These are phyloP conservation scores for Arthrobotrys conoides DNA, from an alignment of 2,329 filamentous ascomycete species.

Conservation along the genomic window DNA sequence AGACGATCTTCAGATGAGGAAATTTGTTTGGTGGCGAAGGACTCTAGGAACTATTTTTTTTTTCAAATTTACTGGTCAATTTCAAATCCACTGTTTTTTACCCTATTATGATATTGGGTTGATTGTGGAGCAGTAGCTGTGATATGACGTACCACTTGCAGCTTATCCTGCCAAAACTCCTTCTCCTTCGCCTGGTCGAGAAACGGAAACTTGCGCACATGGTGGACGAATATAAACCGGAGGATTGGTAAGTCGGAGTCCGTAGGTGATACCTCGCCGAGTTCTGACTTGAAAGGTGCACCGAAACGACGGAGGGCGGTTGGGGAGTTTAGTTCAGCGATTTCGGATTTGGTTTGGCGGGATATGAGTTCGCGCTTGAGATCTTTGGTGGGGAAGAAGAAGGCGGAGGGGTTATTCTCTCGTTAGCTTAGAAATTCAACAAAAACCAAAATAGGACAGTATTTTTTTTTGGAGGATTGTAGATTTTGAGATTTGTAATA, in stretches of 20 bases:
- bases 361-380: conserved; percentile 95
- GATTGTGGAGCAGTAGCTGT: conserved; percentile 2
- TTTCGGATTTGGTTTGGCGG: conserved; percentile 89
- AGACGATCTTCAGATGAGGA: conserved; percentile 95
- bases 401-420: background rate
- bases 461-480: background rate
- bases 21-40: conserved; percentile 96
- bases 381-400: conserved; percentile 72
- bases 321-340: conserved; percentile 91
- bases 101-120: conserved; percentile 13
- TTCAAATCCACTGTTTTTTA: background rate
- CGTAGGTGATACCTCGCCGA: conserved; percentile 90
- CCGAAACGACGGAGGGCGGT: conserved; percentile 96
- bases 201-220: conserved; percentile 98
- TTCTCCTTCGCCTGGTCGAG: conserved; percentile 96
- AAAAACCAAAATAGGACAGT: background rate
- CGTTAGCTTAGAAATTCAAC: conserved; percentile 50
- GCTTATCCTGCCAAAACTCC: conserved; percentile 99
- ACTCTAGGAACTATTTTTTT: conserved; percentile 84
- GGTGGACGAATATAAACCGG: conserved; percentile 96
- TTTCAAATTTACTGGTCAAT: background rate
- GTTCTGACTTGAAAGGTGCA: conserved; percentile 92
- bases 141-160: conserved; percentile 79
- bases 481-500: background rate
- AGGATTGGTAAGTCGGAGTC: conserved; percentile 95